phyloP scores from a whole-genome alignment of 2,329 filamentous ascomycete genomes.

The Dothistroma pini region DNA sequence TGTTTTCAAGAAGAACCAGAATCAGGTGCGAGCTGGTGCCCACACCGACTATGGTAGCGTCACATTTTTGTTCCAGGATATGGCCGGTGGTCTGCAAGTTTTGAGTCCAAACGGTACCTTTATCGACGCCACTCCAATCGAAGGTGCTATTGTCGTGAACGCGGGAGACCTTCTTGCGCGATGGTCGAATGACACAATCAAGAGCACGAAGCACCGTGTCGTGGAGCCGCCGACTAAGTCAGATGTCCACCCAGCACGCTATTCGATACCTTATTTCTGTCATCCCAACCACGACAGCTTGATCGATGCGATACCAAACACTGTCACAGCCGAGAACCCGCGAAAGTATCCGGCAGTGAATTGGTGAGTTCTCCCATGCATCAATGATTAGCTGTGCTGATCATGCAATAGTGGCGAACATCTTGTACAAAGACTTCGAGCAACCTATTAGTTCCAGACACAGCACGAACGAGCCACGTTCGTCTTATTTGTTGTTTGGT shows the following conservation, averaged over 20 bases:
- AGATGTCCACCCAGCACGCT: conserved; percentile 65
- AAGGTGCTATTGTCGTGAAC: conserved; percentile 79
- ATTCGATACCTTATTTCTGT: conserved; percentile 90
- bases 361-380: conserved; percentile 20
- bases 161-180: conserved; percentile 79
- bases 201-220: conserved; percentile 83
- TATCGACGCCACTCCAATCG: conserved; percentile 77
- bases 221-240: conserved; percentile 68
- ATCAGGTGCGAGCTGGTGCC: conserved; percentile 64
- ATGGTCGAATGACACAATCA: conserved; percentile 81
- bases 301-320: conserved; percentile 79
- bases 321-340: conserved; percentile 59
- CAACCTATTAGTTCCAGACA: conserved; percentile 50
- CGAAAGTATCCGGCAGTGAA: conserved; percentile 78
- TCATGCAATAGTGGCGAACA: conserved; percentile 63
- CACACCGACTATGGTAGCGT: conserved; percentile 64
- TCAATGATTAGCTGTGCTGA: background rate
- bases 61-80: conserved; percentile 52
- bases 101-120: conserved; percentile 69
- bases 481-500: background rate
- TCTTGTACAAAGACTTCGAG: conserved; percentile 68
- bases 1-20: conserved; percentile 49
- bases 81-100: conserved; percentile 56
- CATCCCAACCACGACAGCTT: conserved; percentile 73
- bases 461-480: background rate